These are phyloP conservation scores for Coemansia sp. DNA, from an alignment of 192 early-diverging fungal genomes.

Conservation along the genomic window DNA sequence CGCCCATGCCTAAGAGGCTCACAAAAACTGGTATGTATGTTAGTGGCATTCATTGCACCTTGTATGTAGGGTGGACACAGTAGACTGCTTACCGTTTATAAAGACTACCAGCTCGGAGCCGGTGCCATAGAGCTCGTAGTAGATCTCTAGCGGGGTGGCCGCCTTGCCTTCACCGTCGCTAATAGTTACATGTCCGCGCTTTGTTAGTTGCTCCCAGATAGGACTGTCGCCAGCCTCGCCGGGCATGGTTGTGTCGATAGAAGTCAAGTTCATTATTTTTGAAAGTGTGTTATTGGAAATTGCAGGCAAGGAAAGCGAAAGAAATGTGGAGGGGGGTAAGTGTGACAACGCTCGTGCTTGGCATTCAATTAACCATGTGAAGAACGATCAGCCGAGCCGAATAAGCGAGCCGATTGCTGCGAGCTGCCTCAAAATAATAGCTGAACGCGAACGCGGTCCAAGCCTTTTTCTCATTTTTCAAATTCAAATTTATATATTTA, in stretches of 20 bases:
- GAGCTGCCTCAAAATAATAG: not conserved
- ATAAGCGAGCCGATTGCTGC: not conserved
- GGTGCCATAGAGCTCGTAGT: slow-evolving; percentile 47
- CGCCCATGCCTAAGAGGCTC: slow-evolving; percentile 27
- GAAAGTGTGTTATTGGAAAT: not conserved
- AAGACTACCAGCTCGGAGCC: slow-evolving; percentile 35
- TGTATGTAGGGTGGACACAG: not conserved
- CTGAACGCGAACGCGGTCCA: not conserved
- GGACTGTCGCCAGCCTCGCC: slow-evolving; percentile 44
- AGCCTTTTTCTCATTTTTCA: not conserved
- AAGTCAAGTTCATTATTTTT: slow-evolving; percentile 20
- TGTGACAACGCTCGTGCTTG: not conserved
- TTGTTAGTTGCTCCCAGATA: slow-evolving; percentile 31
- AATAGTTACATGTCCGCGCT: slow-evolving; percentile 42
- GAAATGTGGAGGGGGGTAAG: not conserved
- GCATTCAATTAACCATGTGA: not conserved
- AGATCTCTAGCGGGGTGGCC: slow-evolving; percentile 13
- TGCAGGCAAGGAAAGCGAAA: not conserved
- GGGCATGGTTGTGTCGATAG: slow-evolving; percentile 47
- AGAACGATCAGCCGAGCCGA: not conserved
- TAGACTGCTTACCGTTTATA: slow-evolving; percentile 20
- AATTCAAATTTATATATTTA: not conserved
- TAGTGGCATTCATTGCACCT: not conserved
- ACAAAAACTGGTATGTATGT: not conserved
- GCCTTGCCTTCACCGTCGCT: not conserved